phyloP scores from a whole-genome alignment of 805 yeast genomes.

The Kregervanrija fluxuum region DNA sequence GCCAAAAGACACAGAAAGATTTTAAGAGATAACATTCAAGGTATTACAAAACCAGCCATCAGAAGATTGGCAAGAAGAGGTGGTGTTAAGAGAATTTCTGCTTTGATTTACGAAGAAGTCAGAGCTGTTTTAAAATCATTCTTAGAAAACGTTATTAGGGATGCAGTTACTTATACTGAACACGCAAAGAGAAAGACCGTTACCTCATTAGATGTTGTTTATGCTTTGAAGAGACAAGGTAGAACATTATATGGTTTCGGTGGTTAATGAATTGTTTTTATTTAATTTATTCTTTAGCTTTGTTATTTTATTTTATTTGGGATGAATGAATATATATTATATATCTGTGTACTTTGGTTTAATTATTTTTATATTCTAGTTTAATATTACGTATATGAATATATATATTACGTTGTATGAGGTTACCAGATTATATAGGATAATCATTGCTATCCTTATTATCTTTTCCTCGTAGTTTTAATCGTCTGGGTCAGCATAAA shows the following conservation, averaged over 20 bases:
- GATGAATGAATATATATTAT: too few species aligned
- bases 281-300: too few species aligned
- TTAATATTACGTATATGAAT: too few species aligned
- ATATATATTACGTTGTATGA: too few species aligned
- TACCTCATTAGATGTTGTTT: conserved; percentile 96
- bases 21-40: conserved; percentile 98
- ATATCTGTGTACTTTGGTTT: too few species aligned
- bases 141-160: conserved; percentile 96
- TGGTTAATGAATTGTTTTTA: conserved; percentile 50
- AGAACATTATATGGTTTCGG: conserved; percentile 99
- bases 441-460: too few species aligned
- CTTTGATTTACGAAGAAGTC: conserved; percentile 97
- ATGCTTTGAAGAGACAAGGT: conserved; percentile 99
- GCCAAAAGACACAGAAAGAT: conserved; percentile 99
- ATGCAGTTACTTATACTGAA: conserved; percentile 98
- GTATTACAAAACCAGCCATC: conserved; percentile 99
- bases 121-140: conserved; percentile 94
- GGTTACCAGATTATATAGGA: too few species aligned
- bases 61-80: conserved; percentile 99
- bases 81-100: conserved; percentile 99
- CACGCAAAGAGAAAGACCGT: conserved; percentile 99
- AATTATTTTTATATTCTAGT: too few species aligned
- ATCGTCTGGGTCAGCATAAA: too few species aligned
- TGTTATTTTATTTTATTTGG: too few species aligned
- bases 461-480: too few species aligned